A percentile compares a stretch with the other conserved stretches of the same genome.
Conservation (phyloP, 495 filamentous ascomycete genomes). For the Aspergillus nanangensis region DNA sequence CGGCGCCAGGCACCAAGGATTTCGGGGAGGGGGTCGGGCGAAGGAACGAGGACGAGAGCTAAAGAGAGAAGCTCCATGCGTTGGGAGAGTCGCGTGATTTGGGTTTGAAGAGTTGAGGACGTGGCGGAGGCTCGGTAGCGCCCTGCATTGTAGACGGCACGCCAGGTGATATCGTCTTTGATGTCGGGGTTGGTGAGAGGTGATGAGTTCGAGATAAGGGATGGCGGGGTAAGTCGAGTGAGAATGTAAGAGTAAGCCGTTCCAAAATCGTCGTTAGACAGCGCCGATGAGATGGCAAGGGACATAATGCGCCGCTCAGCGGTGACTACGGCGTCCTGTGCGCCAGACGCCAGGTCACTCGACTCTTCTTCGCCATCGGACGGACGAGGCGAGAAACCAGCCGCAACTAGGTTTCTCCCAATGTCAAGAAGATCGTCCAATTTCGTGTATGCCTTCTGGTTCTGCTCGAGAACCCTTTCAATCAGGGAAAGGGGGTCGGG, state of each 20-base stretch:
- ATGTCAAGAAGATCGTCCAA: conserved; percentile 80
- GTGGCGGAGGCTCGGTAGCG: conserved; percentile 56
- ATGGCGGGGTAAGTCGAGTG: conserved; percentile 50
- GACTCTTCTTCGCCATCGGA: conserved; percentile 19
- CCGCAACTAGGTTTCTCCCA: conserved; percentile 68
- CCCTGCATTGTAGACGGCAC: conserved; percentile 83
- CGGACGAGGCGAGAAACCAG: conserved; percentile 47
- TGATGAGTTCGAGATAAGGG: conserved; percentile 25
- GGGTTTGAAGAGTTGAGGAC: conserved; percentile 25
- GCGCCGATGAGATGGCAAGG: conserved; percentile 84
- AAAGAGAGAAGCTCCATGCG: conserved; percentile 87
- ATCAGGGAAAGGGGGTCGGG: conserved; percentile 80
- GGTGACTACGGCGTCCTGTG: conserved; percentile 26
- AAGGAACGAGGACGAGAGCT: conserved; percentile 75
- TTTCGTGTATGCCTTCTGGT: conserved; percentile 77
- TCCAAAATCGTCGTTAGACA: conserved; percentile 87
- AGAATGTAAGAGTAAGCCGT: conserved; percentile 95
- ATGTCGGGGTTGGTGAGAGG: conserved; percentile 22
- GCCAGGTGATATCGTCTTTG: conserved; percentile 84
- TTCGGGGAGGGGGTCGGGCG: conserved; percentile 67
- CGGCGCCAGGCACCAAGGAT: conserved; percentile 80
- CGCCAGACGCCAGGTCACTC: conserved; percentile 4
- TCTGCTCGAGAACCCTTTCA: conserved; percentile 83
- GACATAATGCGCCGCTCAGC: conserved; percentile 69
- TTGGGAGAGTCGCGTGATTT: conserved; percentile 52